phyloP scores from a whole-genome alignment of 306 rosid species.

The Quercus glauca region DNA sequence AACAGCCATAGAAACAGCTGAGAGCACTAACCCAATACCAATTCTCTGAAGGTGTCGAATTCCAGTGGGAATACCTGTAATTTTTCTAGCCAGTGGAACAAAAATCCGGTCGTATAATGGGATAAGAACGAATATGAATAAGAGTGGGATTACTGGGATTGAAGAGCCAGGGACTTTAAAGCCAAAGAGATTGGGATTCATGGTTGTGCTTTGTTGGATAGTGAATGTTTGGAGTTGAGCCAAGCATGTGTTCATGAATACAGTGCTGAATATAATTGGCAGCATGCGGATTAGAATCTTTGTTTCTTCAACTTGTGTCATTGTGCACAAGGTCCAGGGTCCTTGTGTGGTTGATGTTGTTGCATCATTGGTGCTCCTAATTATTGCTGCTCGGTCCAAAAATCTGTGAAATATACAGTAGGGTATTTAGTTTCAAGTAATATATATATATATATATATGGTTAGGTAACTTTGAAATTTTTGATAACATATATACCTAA shows the following conservation, averaged over 20 bases:
- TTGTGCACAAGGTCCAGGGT: conserved; percentile 69
- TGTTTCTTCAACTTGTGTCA: conserved; percentile 85
- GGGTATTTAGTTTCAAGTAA: background rate
- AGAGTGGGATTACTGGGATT: conserved; percentile 65
- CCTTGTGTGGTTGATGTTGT: conserved; percentile 21
- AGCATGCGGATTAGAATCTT: conserved; percentile 82
- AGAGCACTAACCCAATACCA: conserved; percentile 68
- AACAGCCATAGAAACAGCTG: conserved; percentile 62
- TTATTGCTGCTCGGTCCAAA: conserved; percentile 69
- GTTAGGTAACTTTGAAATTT: background rate
- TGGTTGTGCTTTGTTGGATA: conserved; percentile 66
- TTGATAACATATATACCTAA: conserved; percentile 45
- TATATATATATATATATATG: background rate
- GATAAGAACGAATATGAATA: conserved; percentile 50
- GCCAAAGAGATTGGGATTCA: conserved; percentile 46
- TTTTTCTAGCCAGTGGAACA: conserved; percentile 67
- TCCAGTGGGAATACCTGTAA: conserved; percentile 78
- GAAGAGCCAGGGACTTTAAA: conserved; percentile 73
- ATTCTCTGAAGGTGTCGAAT: conserved; percentile 78
- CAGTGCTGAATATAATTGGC: conserved; percentile 74
- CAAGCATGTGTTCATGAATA: conserved; percentile 80
- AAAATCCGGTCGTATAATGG: conserved; percentile 64
- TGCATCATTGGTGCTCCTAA: conserved; percentile 11
- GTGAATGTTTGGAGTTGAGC: conserved; percentile 89
- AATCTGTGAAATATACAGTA: conserved; percentile 34